These are phyloP conservation scores for Ogataea neopini DNA, from an alignment of 805 yeast species.

Conservation along the genomic window DNA sequence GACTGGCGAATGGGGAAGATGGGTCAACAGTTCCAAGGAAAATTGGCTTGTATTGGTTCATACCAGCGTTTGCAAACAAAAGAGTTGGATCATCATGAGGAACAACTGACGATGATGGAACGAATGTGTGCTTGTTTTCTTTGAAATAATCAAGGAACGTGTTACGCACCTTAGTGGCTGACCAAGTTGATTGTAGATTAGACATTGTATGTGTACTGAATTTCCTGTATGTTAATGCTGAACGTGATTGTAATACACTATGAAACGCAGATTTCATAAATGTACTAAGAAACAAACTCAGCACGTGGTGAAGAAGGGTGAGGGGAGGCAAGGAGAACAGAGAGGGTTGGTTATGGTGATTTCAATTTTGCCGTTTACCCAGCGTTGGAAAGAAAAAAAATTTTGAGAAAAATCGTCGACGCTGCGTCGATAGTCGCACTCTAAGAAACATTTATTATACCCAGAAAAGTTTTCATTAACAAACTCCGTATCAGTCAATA, in stretches of 20 bases:
- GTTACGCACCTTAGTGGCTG: slow-evolving; percentile 58
- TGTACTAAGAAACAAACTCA: not conserved
- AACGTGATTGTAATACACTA: slow-evolving; percentile 6
- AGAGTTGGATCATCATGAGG: slow-evolving; percentile 98
- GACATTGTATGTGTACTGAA: slow-evolving; percentile 8
- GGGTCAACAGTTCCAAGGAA: slow-evolving; percentile 98
- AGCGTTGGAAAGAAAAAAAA: slow-evolving; percentile 7
- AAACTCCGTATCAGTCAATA: too few relatives aligned
- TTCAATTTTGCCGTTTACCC: slow-evolving; percentile 10
- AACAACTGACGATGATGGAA: slow-evolving; percentile 91
- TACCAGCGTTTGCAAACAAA: slow-evolving; percentile 97
- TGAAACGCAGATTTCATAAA: slow-evolving; percentile 9
- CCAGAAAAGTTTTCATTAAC: too few relatives aligned
- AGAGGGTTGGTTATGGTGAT: not conserved
- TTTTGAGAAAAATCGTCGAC: slow-evolving; percentile 5
- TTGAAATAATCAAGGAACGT: slow-evolving; percentile 85
- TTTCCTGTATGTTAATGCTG: not conserved
- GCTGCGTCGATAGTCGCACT: slow-evolving; percentile 17
- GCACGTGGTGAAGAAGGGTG: not conserved
- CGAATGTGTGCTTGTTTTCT: slow-evolving; percentile 68
- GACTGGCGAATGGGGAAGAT: slow-evolving; percentile 74
- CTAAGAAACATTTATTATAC: too few relatives aligned
- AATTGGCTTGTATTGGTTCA: slow-evolving; percentile 98
- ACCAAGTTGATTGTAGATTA: slow-evolving; percentile 38
- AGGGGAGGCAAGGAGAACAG: not conserved